Evolutionary conservation across 78 protist genomes (phyloP), one percentile per base, ranked within the genome.

Genomic region (Dictyostelium citrinum): DNA sequence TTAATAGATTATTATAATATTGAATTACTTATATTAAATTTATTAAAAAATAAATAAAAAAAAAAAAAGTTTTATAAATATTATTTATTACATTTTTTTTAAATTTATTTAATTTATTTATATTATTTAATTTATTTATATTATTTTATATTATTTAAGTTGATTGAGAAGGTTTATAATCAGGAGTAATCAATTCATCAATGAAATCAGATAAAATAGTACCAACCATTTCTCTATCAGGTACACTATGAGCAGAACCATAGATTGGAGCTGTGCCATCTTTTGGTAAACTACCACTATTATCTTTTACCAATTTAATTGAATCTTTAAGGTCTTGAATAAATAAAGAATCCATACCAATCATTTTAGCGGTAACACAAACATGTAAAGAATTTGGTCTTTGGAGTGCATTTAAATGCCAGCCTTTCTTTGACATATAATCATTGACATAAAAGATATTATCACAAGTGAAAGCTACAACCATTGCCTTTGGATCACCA

Each of bases 331-430:
- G 46, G 24, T 85, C 90, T 22, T 77, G 37, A 29, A 94, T 37
- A 33, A 94, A 94, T n/a, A 22, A 12, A 1, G 88, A n/a, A 1
- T 64, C 96, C 79, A 83, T 55, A 9, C 96, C 96, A 31, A 71
- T 31, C 90, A 85, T 92, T 37, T 82, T 70, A 88, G 90, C 91
- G 29, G 96, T 94, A 10, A 94, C 92, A 41, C 90, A 80, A 71
- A 94, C 41, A 39, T 94, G 96, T 14, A 94, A 41, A 20, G 91
- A 68, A 41, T 81, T 75, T 55, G 96, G 96, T 41, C 68, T 51
- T 60, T 94, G 96, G 5, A 94, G 60, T 11, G 84, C 79, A 60
- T 94, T 94, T 81, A 94, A 80, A 55, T 85, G 90, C 96, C 96
- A 94, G 11, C 93, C 93, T 70, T 76, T 94, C 31, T 79, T 49